Percentiles rank a stretch among this genome's conserved stretches.
Conservation (phyloP, 768 basidiomycete species). For the Fomitopsis serialis region DNA sequence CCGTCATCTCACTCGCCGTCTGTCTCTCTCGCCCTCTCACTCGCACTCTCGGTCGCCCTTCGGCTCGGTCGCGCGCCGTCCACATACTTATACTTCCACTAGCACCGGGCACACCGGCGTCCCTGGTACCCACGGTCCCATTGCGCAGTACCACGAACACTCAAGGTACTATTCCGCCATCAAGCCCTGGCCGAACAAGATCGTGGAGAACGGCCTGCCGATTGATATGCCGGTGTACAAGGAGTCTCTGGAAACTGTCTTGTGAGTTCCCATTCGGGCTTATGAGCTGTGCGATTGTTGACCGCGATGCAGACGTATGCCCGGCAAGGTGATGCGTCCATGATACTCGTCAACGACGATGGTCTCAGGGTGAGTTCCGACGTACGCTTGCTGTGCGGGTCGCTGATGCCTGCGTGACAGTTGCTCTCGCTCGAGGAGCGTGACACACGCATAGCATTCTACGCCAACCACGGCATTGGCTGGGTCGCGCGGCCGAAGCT, state of each 20-base stretch:
- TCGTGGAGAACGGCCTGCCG: conserved; percentile 39
- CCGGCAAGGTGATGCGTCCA: conserved; percentile 55
- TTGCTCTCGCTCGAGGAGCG: conserved; percentile 39
- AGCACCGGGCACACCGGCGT: conserved; percentile 19
- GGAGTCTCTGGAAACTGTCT: conserved; percentile 44
- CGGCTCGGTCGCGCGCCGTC: no score
- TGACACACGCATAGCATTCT: conserved; percentile 43
- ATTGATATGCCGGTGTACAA: conserved; percentile 52
- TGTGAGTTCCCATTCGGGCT: conserved; percentile 28
- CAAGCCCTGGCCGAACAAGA: conserved; percentile 36
- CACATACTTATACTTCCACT: no score
- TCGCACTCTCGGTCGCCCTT: no score
- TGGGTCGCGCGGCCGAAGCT: conserved; percentile 58
- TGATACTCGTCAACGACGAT: conserved; percentile 59
- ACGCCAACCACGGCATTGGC: conserved; percentile 52
- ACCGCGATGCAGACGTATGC: conserved; percentile 54
- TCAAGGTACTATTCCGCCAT: conserved; percentile 49
- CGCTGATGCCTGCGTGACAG: conserved; percentile 4
- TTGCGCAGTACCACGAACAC: conserved; percentile 47
- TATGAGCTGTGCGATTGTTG: neutral
- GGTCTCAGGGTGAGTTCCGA: conserved; percentile 40
- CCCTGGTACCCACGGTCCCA: conserved; percentile 42
- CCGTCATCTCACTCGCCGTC: no score
- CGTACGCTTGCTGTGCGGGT: neutral
- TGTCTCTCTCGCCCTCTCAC: no score